Evolutionary conservation across 768 basidiomycete species (phyloP).

Genomic region (Russula emetica): DNA sequence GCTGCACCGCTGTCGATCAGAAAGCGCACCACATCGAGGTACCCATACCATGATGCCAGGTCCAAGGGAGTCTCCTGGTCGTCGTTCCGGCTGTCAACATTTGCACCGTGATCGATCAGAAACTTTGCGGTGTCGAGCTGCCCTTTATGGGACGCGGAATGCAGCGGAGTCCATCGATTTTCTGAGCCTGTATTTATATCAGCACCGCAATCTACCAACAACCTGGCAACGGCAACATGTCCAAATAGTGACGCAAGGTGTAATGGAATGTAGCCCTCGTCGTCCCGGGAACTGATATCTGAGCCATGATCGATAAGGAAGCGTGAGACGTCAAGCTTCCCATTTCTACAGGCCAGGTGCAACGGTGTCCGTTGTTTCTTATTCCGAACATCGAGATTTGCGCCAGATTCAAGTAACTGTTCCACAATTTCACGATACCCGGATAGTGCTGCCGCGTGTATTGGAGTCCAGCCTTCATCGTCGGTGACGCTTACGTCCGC

Average conservation of each 20-base stretch:
- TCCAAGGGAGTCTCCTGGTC: no score
- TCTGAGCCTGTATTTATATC: not conserved
- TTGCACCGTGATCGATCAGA: not conserved
- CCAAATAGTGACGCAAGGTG: not conserved
- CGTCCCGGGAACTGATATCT: not conserved
- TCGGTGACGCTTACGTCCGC: not conserved
- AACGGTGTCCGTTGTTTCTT: not conserved
- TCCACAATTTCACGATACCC: not conserved
- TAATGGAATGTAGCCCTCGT: not conserved
- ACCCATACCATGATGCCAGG: no score
- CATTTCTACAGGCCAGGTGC: not conserved
- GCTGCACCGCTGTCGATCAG: no score
- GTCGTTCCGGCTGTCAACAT: no score
- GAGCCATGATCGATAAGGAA: not conserved
- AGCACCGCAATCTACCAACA: not conserved
- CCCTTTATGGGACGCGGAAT: not conserved
- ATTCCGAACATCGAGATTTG: not conserved
- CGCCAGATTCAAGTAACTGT: not conserved
- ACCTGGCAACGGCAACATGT: not conserved
- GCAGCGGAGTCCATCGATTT: not conserved
- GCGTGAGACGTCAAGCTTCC: not conserved
- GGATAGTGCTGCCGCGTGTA: conserved; percentile 3
- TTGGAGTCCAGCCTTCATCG: not conserved
- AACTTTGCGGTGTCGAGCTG: not conserved
- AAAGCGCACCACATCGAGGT: no score